A percentile compares a stretch with the other conserved stretches of the same genome.
Evolutionary conservation across 1,284 basidiomycete genomes (phyloP).

Genomic region (Inonotus obliquus): DNA sequence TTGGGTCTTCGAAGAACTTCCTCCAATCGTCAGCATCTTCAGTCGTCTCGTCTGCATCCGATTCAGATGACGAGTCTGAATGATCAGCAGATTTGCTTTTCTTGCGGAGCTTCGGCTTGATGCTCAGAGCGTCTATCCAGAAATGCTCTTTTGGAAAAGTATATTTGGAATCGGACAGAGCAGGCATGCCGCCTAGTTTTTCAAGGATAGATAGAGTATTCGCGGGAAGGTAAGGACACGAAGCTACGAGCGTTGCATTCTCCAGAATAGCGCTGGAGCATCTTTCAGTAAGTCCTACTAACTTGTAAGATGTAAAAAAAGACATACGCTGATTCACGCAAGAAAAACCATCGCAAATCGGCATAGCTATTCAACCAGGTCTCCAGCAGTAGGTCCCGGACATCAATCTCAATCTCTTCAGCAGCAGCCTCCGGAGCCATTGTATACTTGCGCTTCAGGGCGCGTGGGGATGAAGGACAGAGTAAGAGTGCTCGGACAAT

Average conservation of each 20-base stretch:
- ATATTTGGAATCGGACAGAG: constrained; percentile 24
- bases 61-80: constrained; percentile 29
- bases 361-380: constrained; percentile 79
- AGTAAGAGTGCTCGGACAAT: constrained; percentile 57
- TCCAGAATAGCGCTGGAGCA: constrained; percentile 23
- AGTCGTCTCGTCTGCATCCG: constrained; percentile 44
- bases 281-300: not conserved
- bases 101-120: constrained; percentile 50
- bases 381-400: constrained; percentile 59
- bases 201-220: constrained; percentile 80
- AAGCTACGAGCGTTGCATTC: constrained; percentile 23
- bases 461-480: constrained; percentile 51
- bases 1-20: constrained; percentile 68
- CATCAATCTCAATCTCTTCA: constrained; percentile 44
- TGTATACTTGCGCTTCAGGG: constrained; percentile 11
- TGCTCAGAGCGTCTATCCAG: constrained; percentile 75
- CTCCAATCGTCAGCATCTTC: constrained; percentile 53
- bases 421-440: constrained; percentile 15
- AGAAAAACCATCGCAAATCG: constrained; percentile 92
- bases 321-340: constrained; percentile 76
- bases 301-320: not conserved
- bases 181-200: constrained; percentile 79
- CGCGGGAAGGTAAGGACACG: constrained; percentile 38
- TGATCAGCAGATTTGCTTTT: constrained; percentile 32
- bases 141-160: constrained; percentile 37